Base-by-base conservation (phyloP, 768 basidiomycete species). In the Boletus sp. region DNA sequence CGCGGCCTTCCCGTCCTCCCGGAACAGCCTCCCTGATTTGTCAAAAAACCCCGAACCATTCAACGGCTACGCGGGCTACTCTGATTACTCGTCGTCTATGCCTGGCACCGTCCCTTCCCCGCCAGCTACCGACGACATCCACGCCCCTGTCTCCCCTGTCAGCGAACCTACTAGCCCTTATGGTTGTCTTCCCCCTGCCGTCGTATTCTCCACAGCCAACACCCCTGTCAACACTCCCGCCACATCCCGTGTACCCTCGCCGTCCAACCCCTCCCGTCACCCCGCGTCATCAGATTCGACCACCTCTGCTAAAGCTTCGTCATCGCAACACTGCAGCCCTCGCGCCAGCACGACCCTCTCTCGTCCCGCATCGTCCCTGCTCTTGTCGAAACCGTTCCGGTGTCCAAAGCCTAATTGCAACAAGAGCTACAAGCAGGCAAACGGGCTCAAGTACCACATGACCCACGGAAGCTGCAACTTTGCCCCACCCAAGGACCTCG, bases 361-460 rank as follows among this genome's bases (percentile, higher is more conserved):
- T 33, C 79, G 73, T 10, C 77, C 79, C 59, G 76, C 82, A 14
- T 76, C 85, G 1, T 83, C 86, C 4, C 73, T 89, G n/a, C 73
- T 90, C 39, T 75, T 89, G 48, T 85, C 84, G 56, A 94, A 94
- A 73, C 92, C 93, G 4, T 95, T 94, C 83, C 81, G 85, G 47
- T 98, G 94, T 78, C 94, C 94, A 10, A 95, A 95, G 71, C 86
- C 91, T 0, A 93, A 94, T 61, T 98, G 94, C 78, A 93, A 91
- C 77, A 98, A 98, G 80, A 83, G 83, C 50, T 97, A 96, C 79
- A 96, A 96, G 78, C 94, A 96, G 73, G 92, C 92, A 42, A 97
- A 97, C 64, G 86, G 94, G 11, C 79, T 98, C 66, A 96, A 97
- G 77, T 94, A 95, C 74, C 92, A 95, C 73, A 87, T 93, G 80